These are phyloP conservation scores for Penicillium subrubescens DNA, from an alignment of 495 filamentous ascomycete genomes.

Conservation along the genomic window DNA sequence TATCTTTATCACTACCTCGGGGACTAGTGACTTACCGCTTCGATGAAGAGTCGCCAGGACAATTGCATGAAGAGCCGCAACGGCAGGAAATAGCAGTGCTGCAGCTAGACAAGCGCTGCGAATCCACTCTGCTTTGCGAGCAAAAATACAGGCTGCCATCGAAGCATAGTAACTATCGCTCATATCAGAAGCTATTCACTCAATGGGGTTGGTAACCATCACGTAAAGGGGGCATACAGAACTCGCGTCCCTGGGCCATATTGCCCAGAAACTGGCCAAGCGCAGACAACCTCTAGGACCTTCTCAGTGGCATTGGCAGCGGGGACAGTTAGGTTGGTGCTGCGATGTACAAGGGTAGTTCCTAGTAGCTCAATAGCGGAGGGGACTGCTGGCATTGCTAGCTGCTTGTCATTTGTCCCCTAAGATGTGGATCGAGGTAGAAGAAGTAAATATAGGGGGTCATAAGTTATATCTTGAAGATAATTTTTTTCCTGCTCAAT, in stretches of 20 bases:
- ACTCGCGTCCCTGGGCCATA: slow-evolving; percentile 59
- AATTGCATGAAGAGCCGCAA: slow-evolving; percentile 61
- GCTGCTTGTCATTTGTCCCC: slow-evolving; percentile 15
- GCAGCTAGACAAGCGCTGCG: slow-evolving; percentile 60
- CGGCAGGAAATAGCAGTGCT: slow-evolving; percentile 61
- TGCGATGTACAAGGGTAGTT: slow-evolving; percentile 32
- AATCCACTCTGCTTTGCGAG: slow-evolving; percentile 58
- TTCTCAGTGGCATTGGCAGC: slow-evolving; percentile 25
- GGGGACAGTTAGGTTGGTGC: slow-evolving; percentile 22
- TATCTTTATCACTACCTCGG: background rate
- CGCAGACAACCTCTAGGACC: slow-evolving; percentile 55
- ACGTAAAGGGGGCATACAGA: slow-evolving; percentile 45
- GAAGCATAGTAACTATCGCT: slow-evolving; percentile 57
- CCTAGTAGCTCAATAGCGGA: slow-evolving; percentile 28
- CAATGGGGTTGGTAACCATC: background rate
- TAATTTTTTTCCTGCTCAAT: background rate
- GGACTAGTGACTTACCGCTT: slow-evolving; percentile 40
- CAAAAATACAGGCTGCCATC: slow-evolving; percentile 59
- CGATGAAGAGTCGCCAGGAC: slow-evolving; percentile 56
- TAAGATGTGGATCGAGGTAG: background rate
- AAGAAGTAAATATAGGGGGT: slow-evolving; percentile 6
- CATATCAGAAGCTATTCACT: slow-evolving; percentile 12
- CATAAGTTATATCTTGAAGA: slow-evolving; percentile 1
- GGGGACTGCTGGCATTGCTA: slow-evolving; percentile 48
- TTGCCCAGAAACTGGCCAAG: slow-evolving; percentile 62